These are phyloP conservation scores for Psilocybe cubensis DNA, from an alignment of 768 basidiomycete species.

Conservation along the genomic window DNA sequence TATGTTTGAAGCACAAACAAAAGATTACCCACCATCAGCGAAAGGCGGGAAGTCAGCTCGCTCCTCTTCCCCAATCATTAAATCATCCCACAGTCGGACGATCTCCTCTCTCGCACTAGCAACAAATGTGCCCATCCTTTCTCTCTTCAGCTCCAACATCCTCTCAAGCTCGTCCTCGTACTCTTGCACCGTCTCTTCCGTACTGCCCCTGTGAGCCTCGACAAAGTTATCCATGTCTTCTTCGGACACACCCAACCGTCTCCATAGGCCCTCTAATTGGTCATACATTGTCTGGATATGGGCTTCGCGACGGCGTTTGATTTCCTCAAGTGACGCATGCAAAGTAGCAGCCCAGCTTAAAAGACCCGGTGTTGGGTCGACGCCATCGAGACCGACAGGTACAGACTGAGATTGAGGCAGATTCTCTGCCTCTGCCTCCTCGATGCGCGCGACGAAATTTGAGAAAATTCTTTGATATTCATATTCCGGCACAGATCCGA, in stretches of 20 bases:
- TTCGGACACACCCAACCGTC: constrained; percentile 79
- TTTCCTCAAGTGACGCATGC: constrained; percentile 64
- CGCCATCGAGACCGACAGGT: constrained; percentile 65
- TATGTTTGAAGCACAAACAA: not conserved
- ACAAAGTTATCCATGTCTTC: constrained; percentile 91
- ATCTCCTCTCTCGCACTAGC: constrained; percentile 83
- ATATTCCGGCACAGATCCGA: constrained; percentile 34
- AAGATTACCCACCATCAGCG: constrained; percentile 66
- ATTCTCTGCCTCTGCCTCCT: constrained; percentile 57
- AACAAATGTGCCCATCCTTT: constrained; percentile 87
- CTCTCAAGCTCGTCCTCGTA: constrained; percentile 91
- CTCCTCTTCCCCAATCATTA: constrained; percentile 87
- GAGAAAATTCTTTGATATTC: constrained; percentile 65
- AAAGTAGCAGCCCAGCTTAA: constrained; percentile 69
- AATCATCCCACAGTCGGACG: constrained; percentile 77
- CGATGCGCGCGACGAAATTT: constrained; percentile 63
- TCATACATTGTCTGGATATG: constrained; percentile 95
- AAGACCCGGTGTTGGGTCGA: constrained; percentile 80
- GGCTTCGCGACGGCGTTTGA: constrained; percentile 74
- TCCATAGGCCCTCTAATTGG: constrained; percentile 90
- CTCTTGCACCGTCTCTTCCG: constrained; percentile 72
- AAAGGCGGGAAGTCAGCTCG: constrained; percentile 80
- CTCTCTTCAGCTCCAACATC: constrained; percentile 87
- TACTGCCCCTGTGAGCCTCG: constrained; percentile 82
- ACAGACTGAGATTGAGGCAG: constrained; percentile 38